These are phyloP conservation scores for Aspergillus vadensis DNA, from an alignment of 2,329 filamentous ascomycete species.

Conservation along the genomic window DNA sequence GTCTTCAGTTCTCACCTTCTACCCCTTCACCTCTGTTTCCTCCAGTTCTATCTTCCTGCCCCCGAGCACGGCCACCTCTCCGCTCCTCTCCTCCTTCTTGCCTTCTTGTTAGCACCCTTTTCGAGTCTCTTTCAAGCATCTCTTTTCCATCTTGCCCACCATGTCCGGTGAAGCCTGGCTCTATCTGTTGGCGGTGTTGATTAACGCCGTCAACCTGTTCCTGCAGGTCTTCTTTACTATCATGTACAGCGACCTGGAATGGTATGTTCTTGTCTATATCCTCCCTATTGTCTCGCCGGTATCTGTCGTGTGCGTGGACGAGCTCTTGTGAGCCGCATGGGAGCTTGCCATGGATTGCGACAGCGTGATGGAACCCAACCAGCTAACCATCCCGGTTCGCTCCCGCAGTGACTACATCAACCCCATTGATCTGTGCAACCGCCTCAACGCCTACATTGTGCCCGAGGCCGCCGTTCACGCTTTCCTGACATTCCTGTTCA, in stretches of 20 bases:
- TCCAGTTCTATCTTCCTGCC: slow-evolving; percentile 18
- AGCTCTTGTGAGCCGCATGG: neutral
- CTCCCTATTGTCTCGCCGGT: neutral
- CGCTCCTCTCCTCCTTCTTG: slow-evolving; percentile 21
- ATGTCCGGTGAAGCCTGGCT: slow-evolving; percentile 99
- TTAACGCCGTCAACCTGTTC: slow-evolving; percentile 99
- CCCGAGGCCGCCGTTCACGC: slow-evolving; percentile 97
- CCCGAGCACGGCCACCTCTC: slow-evolving; percentile 6
- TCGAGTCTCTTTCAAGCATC: slow-evolving; percentile 9
- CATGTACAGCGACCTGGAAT: slow-evolving; percentile 99
- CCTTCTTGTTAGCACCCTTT: slow-evolving; percentile 11
- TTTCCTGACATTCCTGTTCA: slow-evolving; percentile 91
- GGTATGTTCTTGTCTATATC: slow-evolving; percentile 58
- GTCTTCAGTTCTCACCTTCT: neutral
- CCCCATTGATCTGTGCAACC: slow-evolving; percentile 99
- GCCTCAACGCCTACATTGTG: slow-evolving; percentile 98
- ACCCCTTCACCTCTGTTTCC: slow-evolving; percentile 23
- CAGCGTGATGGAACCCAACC: slow-evolving; percentile 11
- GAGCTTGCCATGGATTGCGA: slow-evolving; percentile 7
- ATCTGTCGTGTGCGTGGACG: neutral
- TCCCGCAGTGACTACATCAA: slow-evolving; percentile 92
- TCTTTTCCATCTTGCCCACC: slow-evolving; percentile 40
- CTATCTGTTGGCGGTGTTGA: slow-evolving; percentile 94
- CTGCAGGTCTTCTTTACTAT: slow-evolving; percentile 99
- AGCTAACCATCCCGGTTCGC: slow-evolving; percentile 37